Evolutionary conservation across 768 basidiomycete genomes (phyloP), one percentile per base, ranked within the genome.

Genomic region (Neoboletus magnificus): DNA sequence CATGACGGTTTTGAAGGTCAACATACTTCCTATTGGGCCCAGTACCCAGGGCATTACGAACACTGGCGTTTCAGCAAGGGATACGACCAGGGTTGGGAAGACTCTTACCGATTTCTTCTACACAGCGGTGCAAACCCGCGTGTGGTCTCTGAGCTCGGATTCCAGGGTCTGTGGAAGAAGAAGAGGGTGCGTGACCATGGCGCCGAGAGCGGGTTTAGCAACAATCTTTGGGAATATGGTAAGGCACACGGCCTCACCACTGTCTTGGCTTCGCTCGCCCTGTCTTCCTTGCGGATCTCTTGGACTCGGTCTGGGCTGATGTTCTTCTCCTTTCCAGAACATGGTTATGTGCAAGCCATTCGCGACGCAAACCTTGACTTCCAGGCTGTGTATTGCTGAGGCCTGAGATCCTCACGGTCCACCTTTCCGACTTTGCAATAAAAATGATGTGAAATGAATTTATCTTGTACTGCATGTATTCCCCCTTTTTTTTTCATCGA

Each of bases 11-110:
- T 37, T 58, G n/a, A 40, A 79, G 79, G 50, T 12, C 68, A 64
- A 48, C 78, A 79, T 54, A 66, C 57, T 33, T 60, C 70, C 25
- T 79, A 76, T 62, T 78, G 78, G 78, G 35, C 78, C 0, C 73
- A 77, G 49, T 74, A 81, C 55, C 76, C 78, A 1, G 83, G 85
- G 0, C 67, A 79, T 11, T 86, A 87, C 58, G 78, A 88, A 52
- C 86, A 89, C 56, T 80, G 79, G 71, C 78, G 86, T 5, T 91
- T 91, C 62, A 76, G 71, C 25, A 76, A 82, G 2, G 91, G 89
- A 2, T 91, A 84, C 61, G 35, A 74, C 2, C 72, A 76, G 49
- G 91, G 90, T 1, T 93, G 91, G 91, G 81, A 84, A 25, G 88
- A 86, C 55, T 82, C 82, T 0, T 81, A 82, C 62, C 50, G 64